Base-by-base conservation (phyloP, 1,284 basidiomycete genomes). In the Austroboletus novae-zelandiae region DNA sequence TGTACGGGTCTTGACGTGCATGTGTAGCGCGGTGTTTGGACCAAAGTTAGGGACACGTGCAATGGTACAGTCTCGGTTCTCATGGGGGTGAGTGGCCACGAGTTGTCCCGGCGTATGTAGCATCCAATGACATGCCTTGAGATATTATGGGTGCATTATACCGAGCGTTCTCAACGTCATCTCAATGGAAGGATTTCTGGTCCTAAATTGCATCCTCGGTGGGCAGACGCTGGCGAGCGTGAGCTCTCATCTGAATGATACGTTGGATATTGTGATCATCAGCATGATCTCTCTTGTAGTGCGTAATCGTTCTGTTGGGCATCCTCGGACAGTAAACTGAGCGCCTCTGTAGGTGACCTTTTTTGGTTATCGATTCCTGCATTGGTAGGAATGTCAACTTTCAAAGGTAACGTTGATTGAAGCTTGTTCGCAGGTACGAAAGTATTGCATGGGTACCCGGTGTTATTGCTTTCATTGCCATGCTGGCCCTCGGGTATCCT, bases 261-360 rank as follows among this genome's bases (percentile, higher is more conserved):
- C 79, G 0, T 49, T 89, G 7, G 91, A 91, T 1, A 93, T 94
- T 53, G 84, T 90, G 15, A 84, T 94, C 50, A 86, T 92, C 27
- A 74, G 80, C 2, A 53, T 88, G 25, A 76, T 91, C 30, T 81
- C 85, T 1, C 73, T 93, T 23, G 71, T 76, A 30, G 79, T 89
- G 36, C 62, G 75, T 58, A 27, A 10, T 20, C 25, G 20, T 52
- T 42, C 20, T 7, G 8, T 40, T 29, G 10, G 2, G 9, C 15
- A 30, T 43, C 17, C 18, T 25, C 27, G 2, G 27, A 13, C 20
- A 15, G 17, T 17, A 6, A 30, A 8, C 52, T 66, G 32, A 66
- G 2, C 10, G 3, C 3, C n/a, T 34, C 45, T 4, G 2, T 47
- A 77, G 77, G 61, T 77, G 31, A 76, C 76, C 1, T 80, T 82